Conservation (phyloP, 2,329 filamentous ascomycete genomes). For the Monosporascus sp. region DNA sequence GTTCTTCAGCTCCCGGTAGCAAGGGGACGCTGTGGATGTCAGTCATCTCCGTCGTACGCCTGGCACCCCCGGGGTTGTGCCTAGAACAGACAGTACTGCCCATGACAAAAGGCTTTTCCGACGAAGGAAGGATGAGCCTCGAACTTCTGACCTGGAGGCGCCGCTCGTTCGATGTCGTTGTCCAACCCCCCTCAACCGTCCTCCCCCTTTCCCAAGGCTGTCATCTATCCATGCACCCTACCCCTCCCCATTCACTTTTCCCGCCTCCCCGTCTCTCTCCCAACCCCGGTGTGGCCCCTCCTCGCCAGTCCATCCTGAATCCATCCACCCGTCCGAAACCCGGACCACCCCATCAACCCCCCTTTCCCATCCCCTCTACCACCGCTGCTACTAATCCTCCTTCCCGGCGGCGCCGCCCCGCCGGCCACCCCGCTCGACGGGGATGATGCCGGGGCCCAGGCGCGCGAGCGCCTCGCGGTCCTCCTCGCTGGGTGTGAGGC, state of each 20-base stretch:
- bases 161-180: no score
- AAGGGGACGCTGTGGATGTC: no score
- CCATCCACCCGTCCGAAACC: no score
- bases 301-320: background rate
- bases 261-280: background rate
- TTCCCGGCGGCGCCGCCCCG: slow-evolving; percentile 7
- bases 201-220: background rate
- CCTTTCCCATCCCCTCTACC: background rate
- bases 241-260: background rate
- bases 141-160: no score
- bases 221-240: background rate
- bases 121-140: no score
- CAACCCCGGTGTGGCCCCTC: background rate
- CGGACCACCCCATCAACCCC: no score
- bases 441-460: slow-evolving; percentile 55
- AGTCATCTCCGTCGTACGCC: no score
- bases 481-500: slow-evolving; percentile 65
- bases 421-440: slow-evolving; percentile 46
- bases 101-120: no score
- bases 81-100: no score
- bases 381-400: background rate
- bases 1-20: no score
- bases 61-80: no score
- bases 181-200: no score
- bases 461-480: slow-evolving; percentile 64